Base-by-base conservation (phyloP, 2,329 filamentous ascomycete species). In the Monosporascus sp. region DNA sequence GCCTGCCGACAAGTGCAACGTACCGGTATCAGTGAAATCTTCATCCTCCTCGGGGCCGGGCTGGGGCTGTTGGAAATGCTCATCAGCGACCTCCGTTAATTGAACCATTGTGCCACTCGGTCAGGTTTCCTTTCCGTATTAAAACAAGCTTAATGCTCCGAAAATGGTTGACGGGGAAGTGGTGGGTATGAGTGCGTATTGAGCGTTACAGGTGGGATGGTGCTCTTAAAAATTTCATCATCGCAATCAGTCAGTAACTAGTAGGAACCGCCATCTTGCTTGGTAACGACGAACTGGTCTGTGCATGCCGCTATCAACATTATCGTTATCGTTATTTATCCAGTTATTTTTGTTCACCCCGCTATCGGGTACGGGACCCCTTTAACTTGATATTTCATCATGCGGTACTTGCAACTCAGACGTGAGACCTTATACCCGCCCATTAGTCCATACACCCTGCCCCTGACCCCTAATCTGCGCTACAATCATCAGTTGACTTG, bases 81-180 rank as follows among this genome's bases (percentile, higher is more conserved):
- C 92, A 71, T 97, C 93, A 70, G 95, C 87, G 68, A 97, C 93
- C 80, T 97, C 93, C 70, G 90, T 89, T 70, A 97, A 89, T 75
- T 93, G 90, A 73, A 97, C 93, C 93, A 97, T 97, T 65, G 8
- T 64, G 47, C 47, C 37, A 31, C 22, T 45, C 17, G 52, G 37
- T 37, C 31, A 35, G 4, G 31, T 35, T 14, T 14, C 31, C 31
- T 35, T 14, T 35, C 31, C 9, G 31, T 11, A 35, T 35, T 31
- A 5, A 35, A 35, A 35, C 4, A 35, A 37, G n/a, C 22, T n/a
- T n/a, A 15, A 20, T 6, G 41, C 35, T 48, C 17, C 6, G 41
- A 2, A 9, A 39, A 41, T 11, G n/a, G 17, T 37, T 47, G 18
- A n/a, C 45, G 14, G 35, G 17, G 20, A 24, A 48, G 39, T 1